These are phyloP conservation scores for Salix brachista DNA, from an alignment of 345 rosid species.

Conservation along the genomic window DNA sequence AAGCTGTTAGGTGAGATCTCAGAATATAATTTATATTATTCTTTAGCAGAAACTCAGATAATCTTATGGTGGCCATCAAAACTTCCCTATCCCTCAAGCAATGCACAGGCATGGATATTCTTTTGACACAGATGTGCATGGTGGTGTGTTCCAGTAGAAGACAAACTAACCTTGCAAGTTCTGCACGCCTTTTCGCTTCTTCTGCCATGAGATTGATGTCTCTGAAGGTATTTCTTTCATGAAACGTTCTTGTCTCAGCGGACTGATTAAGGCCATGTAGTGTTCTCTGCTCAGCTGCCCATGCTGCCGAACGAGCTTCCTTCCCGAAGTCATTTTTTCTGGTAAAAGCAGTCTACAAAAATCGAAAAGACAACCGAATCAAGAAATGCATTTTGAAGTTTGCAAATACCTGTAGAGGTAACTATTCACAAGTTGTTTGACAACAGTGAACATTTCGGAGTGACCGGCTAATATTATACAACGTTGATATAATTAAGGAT, in stretches of 20 bases:
- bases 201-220: slow-evolving; percentile 45
- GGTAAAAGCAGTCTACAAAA: slow-evolving; percentile 40
- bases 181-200: slow-evolving; percentile 51
- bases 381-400: background rate
- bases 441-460: background rate
- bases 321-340: slow-evolving; percentile 38
- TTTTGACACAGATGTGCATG: too few species aligned
- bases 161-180: slow-evolving; percentile 24
- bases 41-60: too few species aligned
- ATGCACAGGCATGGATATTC: too few species aligned
- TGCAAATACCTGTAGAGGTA: too few species aligned
- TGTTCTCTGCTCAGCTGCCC: slow-evolving; percentile 44
- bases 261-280: slow-evolving; percentile 35
- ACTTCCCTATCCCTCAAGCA: too few species aligned
- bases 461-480: background rate
- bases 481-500: background rate
- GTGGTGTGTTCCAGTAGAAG: background rate
- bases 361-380: background rate
- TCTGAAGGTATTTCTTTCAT: slow-evolving; percentile 24
- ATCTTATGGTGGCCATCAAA: too few species aligned
- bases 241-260: slow-evolving; percentile 1
- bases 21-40: too few species aligned
- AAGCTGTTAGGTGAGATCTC: too few species aligned
- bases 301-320: slow-evolving; percentile 45
- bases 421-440: too few species aligned